Evolutionary conservation across 352 stramenopile genomes (phyloP), one percentile per base, ranked within the genome.

Genomic region (Pythium graminicola): DNA sequence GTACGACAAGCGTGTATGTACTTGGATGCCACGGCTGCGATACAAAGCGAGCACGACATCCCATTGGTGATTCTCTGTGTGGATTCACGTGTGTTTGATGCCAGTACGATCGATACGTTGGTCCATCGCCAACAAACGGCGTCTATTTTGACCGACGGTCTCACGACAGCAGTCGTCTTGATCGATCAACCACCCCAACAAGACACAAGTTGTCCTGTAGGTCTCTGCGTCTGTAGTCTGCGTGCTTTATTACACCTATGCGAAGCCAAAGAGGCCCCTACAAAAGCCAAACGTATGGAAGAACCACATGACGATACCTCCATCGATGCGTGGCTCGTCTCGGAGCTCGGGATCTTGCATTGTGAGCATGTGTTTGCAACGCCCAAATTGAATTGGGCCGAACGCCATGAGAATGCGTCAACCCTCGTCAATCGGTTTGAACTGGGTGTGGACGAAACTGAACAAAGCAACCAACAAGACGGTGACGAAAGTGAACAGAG

Each of bases 1-100:
- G 33, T 64, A 13, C 56, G 47, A 14, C 41, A 58, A 19, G 56
- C 56, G 33, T 64, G 48, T n/a, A 64, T 58, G 48, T 58, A 64
- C 22, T 14, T 57, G 26, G 55, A 63, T 16, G 56, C 56, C 13
- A 50, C 56, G 8, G 17, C 33, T 14, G 9, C 39, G 4, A 7
- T n/a, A 13, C 27, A 28, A 7, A 26, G 17, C 6, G 43, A 47
- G 31, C 16, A 9, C 14, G 28, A 38, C 11, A 19, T 17, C 4
- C 48, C 56, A 1, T 29, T 64, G 1, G 50, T 65, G 26, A 43
- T 65, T 10, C 24, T 60, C 6, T 33, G 35, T 6, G 27, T 54
- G 14, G 32, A 24, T 1, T 39, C n/a, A 10, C 49, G 57, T 3
- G 50, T 65, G n/a, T 65, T 65, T 20, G 49, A 55, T 2, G 29